Evolutionary conservation across 176 grass and related monocot genomes (phyloP), one percentile per base, ranked within the genome.

Genomic region (Poa pratensis): DNA sequence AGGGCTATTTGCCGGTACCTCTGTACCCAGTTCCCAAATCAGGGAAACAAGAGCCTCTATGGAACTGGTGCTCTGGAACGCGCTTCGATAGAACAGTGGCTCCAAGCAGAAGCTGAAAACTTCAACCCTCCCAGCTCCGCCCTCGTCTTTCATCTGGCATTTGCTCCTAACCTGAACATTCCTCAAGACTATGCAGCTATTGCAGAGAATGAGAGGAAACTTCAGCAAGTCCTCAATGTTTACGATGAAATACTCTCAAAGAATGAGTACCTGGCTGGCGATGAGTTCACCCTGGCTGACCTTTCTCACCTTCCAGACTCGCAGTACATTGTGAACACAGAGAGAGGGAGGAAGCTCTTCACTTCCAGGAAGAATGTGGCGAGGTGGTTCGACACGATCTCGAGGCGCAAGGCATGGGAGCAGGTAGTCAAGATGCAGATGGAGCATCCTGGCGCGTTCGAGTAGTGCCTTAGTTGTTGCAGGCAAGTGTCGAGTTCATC

Each of bases 31-130:
- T 95, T 95, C 80, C 85, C 85, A 79, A 65, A 90, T 17, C 57
- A 82, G 73, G 93, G 93, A 75, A 92, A 95, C 61, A 97, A 50
- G 80, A 4, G 10, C 17, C 87, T 97, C n/a, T 93, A 89, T 61
- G 91, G 87, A 48, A 82, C 77, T 16, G 95, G 95, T 11, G 81
- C 77, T 63, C 91, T 97, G 26, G 93, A 97, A 59, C 90, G 83
- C 48, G 91, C 93, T 26, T 88, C 91, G 6, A 92, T 97, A 62
- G 95, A 95, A 60, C 93, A 97, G 46, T 95, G 95, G 95, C 89
- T 97, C 20, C 89, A 93, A 53, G 80, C 95, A 23, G 95, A 97
- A 81, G 79, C 91, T 63, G 63, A 67, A 75, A 93, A 59, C 85
- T 97, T 97, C 6, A 82, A 76, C 5, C 92, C 92, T 60, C 89